phyloP scores from a whole-genome alignment of 2,329 filamentous ascomycete species.

The Epichloe gansuensis region DNA sequence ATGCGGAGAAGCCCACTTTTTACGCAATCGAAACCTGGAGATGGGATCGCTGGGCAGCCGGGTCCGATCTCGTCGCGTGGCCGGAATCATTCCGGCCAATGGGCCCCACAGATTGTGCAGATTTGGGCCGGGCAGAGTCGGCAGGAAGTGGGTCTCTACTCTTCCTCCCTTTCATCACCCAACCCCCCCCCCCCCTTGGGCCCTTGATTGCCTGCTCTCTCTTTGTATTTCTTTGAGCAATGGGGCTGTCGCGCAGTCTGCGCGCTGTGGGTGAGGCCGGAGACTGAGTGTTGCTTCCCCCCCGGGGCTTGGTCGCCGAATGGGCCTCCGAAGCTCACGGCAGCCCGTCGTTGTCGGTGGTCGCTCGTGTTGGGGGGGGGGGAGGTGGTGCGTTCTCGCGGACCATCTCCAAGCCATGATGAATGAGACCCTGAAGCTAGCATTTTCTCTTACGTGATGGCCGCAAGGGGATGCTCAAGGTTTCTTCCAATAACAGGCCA shows the following conservation, averaged over 20 bases:
- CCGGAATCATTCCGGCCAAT: conserved; percentile 23
- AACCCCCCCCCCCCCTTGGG: no score
- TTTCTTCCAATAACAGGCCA: conserved; percentile 9
- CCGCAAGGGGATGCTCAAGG: background rate
- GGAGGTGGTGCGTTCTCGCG: background rate
- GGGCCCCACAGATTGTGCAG: conserved; percentile 7
- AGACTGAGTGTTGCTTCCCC: background rate
- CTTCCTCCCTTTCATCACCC: background rate
- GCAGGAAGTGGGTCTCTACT: conserved; percentile 8
- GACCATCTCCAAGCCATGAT: background rate
- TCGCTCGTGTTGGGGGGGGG: background rate
- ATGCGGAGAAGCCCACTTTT: background rate
- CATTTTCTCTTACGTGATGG: conserved; percentile 15
- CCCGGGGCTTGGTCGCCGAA: background rate
- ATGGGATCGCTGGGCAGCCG: conserved; percentile 6
- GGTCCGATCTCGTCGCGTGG: conserved; percentile 17
- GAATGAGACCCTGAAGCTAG: background rate
- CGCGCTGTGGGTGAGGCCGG: background rate
- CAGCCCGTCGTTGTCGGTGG: no score
- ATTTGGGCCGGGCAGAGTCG: conserved; percentile 13
- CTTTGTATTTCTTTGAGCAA: no score
- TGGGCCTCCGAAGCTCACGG: background rate
- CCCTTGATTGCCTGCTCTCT: no score
- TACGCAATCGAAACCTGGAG: background rate
- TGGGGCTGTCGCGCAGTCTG: no score